A percentile compares a stretch with the other conserved stretches of the same genome.
These are phyloP conservation scores for Lichtheimia ornata DNA, from an alignment of 371 early-diverging fungal genomes.

Conservation along the genomic window DNA sequence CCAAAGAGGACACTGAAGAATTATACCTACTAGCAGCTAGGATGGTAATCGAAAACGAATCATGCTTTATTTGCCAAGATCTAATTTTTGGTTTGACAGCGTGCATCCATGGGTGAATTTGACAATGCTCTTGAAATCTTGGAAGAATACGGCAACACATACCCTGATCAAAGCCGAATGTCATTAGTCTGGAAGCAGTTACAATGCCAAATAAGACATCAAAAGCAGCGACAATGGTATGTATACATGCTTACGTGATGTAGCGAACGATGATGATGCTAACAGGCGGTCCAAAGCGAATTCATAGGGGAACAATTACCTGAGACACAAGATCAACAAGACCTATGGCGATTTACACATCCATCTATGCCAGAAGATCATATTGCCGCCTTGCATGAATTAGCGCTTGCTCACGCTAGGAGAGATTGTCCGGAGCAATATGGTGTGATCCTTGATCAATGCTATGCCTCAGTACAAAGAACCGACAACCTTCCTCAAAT, in stretches of 20 bases:
- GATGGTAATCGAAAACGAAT: slow-evolving; percentile 21
- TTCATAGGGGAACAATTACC: too few species aligned
- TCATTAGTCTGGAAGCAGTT: slow-evolving; percentile 32
- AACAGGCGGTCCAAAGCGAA: too few species aligned
- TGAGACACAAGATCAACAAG: not conserved
- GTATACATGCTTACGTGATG: too few species aligned
- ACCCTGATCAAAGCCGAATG: slow-evolving; percentile 25
- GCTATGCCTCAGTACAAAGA: not conserved
- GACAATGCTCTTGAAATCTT: slow-evolving; percentile 24
- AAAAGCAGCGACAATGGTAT: not conserved
- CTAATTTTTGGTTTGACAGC: slow-evolving; percentile 10
- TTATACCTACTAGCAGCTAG: slow-evolving; percentile 22
- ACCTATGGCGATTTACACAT: not conserved
- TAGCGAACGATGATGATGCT: too few species aligned
- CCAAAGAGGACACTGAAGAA: slow-evolving; percentile 32
- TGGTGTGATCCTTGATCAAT: not conserved
- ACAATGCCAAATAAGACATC: not conserved
- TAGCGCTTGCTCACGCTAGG: not conserved
- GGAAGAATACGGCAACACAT: slow-evolving; percentile 17
- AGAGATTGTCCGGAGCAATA: slow-evolving; percentile 2
- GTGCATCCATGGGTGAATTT: slow-evolving; percentile 24
- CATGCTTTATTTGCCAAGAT: too few species aligned
- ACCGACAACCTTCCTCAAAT: slow-evolving; percentile 3
- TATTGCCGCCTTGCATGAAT: not conserved
- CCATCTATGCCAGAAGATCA: slow-evolving; percentile 1